Evolutionary conservation across 108 stramenopile species (phyloP).

Genomic region (Cyclotella choctawhatcheeana): DNA sequence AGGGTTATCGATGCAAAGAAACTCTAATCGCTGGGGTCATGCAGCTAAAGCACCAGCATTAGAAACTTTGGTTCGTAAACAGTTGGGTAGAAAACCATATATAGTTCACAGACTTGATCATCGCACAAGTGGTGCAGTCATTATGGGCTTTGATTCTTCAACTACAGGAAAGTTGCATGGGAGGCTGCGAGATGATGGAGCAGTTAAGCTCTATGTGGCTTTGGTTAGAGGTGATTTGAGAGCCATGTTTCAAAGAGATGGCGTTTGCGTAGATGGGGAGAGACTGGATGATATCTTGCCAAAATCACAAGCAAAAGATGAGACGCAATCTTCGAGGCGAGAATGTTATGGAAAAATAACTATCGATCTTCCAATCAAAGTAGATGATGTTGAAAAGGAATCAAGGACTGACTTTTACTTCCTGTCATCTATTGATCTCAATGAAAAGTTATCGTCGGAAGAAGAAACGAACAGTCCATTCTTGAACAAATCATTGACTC

Average conservation of each 20-base stretch:
- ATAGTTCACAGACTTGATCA: slow-evolving; percentile 82
- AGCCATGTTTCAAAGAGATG: slow-evolving; percentile 18
- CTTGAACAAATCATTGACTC: slow-evolving; percentile 36
- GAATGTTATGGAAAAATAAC: slow-evolving; percentile 35
- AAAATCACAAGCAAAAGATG: not conserved
- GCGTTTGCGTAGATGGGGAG: not conserved
- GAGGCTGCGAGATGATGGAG: slow-evolving; percentile 29
- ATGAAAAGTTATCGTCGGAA: not conserved
- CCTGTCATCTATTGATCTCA: slow-evolving; percentile 40
- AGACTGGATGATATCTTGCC: not conserved
- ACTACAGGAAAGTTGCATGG: slow-evolving; percentile 55
- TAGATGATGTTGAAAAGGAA: slow-evolving; percentile 46
- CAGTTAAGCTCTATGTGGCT: slow-evolving; percentile 72
- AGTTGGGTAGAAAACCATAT: slow-evolving; percentile 68
- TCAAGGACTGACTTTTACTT: slow-evolving; percentile 54
- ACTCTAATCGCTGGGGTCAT: slow-evolving; percentile 17
- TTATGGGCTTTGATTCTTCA: slow-evolving; percentile 67
- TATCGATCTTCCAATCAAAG: slow-evolving; percentile 35
- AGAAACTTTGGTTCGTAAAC: slow-evolving; percentile 56
- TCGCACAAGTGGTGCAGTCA: slow-evolving; percentile 72
- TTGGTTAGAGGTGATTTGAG: slow-evolving; percentile 69
- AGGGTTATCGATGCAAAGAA: slow-evolving; percentile 64
- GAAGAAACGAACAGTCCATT: slow-evolving; percentile 15
- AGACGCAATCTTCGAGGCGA: not conserved
- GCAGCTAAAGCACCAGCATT: slow-evolving; percentile 45